These are phyloP conservation scores for Picea glauca DNA, from an alignment of 75 land plant species.

Conservation along the genomic window DNA sequence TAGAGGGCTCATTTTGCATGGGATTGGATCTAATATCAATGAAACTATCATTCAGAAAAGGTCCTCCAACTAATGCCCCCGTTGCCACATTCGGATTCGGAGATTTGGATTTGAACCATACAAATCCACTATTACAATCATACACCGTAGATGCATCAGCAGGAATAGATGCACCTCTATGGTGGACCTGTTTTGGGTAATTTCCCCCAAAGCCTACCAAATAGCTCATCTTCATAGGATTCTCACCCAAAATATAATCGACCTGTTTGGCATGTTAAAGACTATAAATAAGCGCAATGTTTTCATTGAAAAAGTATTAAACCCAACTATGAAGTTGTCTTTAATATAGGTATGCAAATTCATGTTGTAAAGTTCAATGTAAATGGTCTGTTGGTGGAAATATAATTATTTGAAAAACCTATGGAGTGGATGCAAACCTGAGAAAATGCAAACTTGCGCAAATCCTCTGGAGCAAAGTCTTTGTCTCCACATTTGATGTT, in stretches of 20 bases:
- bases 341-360: neutral
- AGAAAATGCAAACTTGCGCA: conserved; percentile 71
- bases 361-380: neutral
- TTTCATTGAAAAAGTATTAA: too few relatives aligned
- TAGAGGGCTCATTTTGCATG: conserved; percentile 81
- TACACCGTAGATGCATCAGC: conserved; percentile 34
- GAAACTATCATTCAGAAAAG: conserved; percentile 54
- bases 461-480: conserved; percentile 42
- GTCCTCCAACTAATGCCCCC: conserved; percentile 83
- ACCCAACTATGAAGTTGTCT: too few relatives aligned
- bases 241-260: conserved; percentile 70
- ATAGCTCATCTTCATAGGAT: conserved; percentile 77
- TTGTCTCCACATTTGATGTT: conserved; percentile 53
- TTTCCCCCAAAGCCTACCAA: conserved; percentile 75
- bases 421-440: conserved; percentile 45
- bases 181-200: conserved; percentile 72
- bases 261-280: conserved; percentile 28
- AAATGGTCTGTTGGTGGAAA: too few relatives aligned
- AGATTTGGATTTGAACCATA: conserved; percentile 43
- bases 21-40: conserved; percentile 47
- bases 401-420: neutral
- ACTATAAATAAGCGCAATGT: conserved; percentile 1
- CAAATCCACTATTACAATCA: conserved; percentile 44
- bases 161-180: conserved; percentile 89
- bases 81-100: conserved; percentile 67